These are phyloP conservation scores for Fusarium sp. DNA, from an alignment of 2,329 filamentous ascomycete species.

Conservation along the genomic window DNA sequence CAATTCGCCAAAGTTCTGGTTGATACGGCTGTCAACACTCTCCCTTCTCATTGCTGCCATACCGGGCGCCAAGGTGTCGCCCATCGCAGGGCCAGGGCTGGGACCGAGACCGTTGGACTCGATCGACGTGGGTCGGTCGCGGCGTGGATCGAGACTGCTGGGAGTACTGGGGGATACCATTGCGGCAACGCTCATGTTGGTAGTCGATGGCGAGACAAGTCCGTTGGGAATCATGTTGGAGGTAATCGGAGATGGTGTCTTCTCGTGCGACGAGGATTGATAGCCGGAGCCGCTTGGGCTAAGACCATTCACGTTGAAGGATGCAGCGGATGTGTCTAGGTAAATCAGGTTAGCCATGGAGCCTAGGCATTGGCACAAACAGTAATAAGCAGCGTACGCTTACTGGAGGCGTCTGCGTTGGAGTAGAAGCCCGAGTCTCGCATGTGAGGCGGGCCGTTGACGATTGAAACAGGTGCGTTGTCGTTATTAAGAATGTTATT, in stretches of 20 bases:
- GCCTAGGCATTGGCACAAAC: constrained; percentile 15
- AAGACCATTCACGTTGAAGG: constrained; percentile 51
- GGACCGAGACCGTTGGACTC: constrained; percentile 43
- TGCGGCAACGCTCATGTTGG: constrained; percentile 72
- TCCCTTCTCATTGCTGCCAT: constrained; percentile 67
- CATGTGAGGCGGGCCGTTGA: constrained; percentile 47
- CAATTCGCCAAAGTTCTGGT: constrained; percentile 75
- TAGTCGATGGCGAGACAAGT: constrained; percentile 64
- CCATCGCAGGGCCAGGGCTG: constrained; percentile 43
- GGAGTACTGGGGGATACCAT: constrained; percentile 71
- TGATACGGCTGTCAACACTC: constrained; percentile 83
- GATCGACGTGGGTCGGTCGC: constrained; percentile 53
- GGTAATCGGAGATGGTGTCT: constrained; percentile 70
- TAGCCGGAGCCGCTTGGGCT: constrained; percentile 59
- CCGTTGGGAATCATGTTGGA: constrained; percentile 61
- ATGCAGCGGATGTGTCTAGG: constrained; percentile 53
- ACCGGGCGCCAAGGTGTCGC: constrained; percentile 54
- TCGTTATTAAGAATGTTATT: constrained; percentile 54
- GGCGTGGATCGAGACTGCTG: constrained; percentile 53
- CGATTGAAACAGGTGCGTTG: constrained; percentile 37
- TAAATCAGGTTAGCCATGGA: constrained; percentile 27
- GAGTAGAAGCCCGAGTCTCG: constrained; percentile 57
- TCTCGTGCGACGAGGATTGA: constrained; percentile 62
- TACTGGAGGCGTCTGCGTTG: constrained; percentile 55
- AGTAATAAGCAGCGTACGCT: constrained; percentile 48